A percentile compares a stretch with the other conserved stretches of the same genome.
Conservation (phyloP, 148 eudicot genomes). For the Rhododendron simsii region DNA sequence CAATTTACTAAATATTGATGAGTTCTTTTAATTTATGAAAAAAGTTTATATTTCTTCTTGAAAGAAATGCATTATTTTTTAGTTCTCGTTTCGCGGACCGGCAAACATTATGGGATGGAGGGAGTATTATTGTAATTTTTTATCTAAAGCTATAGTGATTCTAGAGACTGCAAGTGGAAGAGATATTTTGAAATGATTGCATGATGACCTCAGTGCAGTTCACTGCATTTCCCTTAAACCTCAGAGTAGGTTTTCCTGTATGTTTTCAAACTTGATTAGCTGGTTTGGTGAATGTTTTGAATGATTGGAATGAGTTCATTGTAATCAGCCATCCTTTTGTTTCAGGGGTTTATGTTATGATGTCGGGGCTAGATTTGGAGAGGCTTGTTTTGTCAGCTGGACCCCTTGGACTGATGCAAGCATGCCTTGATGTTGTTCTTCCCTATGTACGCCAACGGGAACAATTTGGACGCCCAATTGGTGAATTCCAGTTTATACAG, state of each 20-base stretch:
- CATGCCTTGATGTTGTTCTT: constrained; percentile 90
- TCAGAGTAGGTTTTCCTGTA: not conserved
- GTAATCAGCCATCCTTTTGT: not conserved
- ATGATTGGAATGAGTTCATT: not conserved
- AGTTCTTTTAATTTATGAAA: no score
- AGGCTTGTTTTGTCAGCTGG: constrained; percentile 90
- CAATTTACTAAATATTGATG: no score
- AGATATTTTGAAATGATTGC: not conserved
- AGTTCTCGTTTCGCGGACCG: no score
- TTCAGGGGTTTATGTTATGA: constrained; percentile 97
- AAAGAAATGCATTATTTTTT: no score
- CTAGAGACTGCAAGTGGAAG: not conserved
- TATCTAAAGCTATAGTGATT: not conserved
- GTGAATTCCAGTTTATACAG: constrained; percentile 96
- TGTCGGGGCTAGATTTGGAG: constrained; percentile 98
- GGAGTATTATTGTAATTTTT: not conserved
- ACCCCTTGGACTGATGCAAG: constrained; percentile 96
- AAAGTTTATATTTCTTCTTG: no score
- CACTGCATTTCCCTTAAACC: not conserved
- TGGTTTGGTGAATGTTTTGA: not conserved
- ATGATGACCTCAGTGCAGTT: not conserved
- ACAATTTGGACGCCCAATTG: constrained; percentile 97
- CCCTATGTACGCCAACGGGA: constrained; percentile 88
- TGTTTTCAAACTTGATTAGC: not conserved
- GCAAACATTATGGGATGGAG: no score